These are phyloP conservation scores for Carex arenaria DNA, from an alignment of 202 grass and related monocot genomes.

Conservation along the genomic window DNA sequence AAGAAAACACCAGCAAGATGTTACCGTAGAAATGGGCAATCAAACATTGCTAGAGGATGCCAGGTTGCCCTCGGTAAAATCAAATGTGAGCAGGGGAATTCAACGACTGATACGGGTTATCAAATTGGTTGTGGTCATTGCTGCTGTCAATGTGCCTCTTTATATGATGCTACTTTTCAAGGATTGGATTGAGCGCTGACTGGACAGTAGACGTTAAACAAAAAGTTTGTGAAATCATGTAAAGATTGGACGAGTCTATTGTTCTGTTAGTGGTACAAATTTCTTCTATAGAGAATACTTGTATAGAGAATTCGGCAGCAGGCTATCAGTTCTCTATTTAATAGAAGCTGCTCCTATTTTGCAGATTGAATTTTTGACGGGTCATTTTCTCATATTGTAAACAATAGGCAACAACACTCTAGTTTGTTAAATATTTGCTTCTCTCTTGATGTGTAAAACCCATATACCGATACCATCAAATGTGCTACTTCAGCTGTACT, in stretches of 20 bases:
- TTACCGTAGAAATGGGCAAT: conserved; percentile 55
- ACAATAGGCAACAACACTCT: neutral
- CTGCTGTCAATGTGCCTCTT: conserved; percentile 67
- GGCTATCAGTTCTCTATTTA: neutral
- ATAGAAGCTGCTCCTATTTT: neutral
- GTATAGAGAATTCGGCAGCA: neutral
- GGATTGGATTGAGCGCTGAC: conserved; percentile 79
- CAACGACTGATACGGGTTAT: conserved; percentile 79
- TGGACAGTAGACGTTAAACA: neutral
- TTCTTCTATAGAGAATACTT: neutral
- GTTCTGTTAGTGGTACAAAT: conserved; percentile 4
- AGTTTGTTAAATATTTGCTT: neutral
- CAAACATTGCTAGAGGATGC: conserved; percentile 38
- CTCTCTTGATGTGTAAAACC: neutral
- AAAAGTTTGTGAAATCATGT: neutral
- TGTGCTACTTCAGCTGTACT: no score
- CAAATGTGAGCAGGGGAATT: conserved; percentile 43
- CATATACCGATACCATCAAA: neutral
- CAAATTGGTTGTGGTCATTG: conserved; percentile 60
- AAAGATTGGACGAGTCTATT: neutral
- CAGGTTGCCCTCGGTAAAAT: conserved; percentile 46
- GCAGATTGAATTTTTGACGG: neutral
- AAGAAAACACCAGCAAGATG: conserved; percentile 51
- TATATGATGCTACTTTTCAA: conserved; percentile 98
- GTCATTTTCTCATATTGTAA: neutral